A percentile compares a stretch with the other conserved stretches of the same genome.
These are phyloP conservation scores for Chenopodium berlandieri DNA, from an alignment of 148 eudicot species.

Conservation along the genomic window DNA sequence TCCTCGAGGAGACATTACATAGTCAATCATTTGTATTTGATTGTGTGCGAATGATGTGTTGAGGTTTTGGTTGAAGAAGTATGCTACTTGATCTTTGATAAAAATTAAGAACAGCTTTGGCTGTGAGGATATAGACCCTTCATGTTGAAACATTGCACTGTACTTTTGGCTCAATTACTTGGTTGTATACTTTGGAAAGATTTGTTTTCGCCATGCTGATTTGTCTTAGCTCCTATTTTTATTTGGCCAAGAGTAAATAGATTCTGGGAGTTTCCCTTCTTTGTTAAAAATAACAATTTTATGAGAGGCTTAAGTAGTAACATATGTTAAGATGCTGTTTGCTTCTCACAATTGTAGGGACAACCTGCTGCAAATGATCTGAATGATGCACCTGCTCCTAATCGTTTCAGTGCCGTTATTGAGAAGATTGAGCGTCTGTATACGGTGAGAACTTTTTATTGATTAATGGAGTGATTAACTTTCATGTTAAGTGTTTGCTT, in stretches of 20 bases:
- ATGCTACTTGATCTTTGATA: not conserved
- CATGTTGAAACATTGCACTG: not conserved
- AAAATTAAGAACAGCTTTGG: not conserved
- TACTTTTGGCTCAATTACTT: not conserved
- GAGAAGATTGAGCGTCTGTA: slow-evolving; percentile 94
- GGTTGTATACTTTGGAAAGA: not conserved
- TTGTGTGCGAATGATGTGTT: not conserved
- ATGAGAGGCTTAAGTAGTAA: not conserved
- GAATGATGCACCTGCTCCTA: slow-evolving; percentile 59
- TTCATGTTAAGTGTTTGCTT: not conserved
- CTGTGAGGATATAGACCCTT: not conserved
- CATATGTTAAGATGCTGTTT: not conserved
- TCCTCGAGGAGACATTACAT: not conserved
- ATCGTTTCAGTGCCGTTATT: slow-evolving; percentile 82
- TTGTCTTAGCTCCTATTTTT: not conserved
- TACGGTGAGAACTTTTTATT: slow-evolving; percentile 50
- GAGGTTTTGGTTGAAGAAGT: not conserved
- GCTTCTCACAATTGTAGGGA: slow-evolving; percentile 34
- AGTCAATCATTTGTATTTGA: not conserved
- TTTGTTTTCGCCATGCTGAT: not conserved
- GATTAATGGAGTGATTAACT: not conserved
- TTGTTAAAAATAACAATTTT: not conserved
- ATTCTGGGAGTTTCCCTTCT: slow-evolving; percentile 4
- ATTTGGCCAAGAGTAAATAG: not conserved
- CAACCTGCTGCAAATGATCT: slow-evolving; percentile 51